Evolutionary conservation across 441 rosid species (phyloP).

Genomic region (Geranium incanum): DNA sequence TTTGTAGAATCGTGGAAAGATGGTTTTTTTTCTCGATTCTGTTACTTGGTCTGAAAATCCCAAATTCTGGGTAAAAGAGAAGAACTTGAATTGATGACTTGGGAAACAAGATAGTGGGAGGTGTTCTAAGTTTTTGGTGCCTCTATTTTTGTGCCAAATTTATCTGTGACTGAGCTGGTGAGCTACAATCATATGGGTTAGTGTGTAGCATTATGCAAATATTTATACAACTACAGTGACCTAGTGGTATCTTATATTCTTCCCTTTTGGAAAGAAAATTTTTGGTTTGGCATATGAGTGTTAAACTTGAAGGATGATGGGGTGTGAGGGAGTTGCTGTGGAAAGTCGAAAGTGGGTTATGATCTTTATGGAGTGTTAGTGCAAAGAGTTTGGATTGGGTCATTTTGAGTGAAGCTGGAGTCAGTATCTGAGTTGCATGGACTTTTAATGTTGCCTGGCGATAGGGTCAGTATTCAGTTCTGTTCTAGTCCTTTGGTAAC

Average conservation of each 20-base stretch:
- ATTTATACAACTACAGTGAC: too few relatives aligned
- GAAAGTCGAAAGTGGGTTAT: neutral
- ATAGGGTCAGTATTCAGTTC: neutral
- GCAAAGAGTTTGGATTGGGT: neutral
- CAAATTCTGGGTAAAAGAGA: neutral
- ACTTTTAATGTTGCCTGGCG: neutral
- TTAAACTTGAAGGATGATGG: neutral
- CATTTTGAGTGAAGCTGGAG: neutral
- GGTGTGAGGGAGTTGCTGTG: neutral
- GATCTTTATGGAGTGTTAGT: neutral
- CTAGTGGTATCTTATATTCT: neutral
- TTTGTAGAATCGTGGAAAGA: neutral
- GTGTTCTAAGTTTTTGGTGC: neutral
- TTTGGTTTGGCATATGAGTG: neutral
- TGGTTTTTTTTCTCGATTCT: neutral
- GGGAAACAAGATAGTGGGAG: neutral
- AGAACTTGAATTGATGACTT: neutral
- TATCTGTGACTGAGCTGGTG: too few relatives aligned
- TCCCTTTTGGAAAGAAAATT: neutral
- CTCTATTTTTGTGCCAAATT: neutral
- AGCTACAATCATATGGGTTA: too few relatives aligned
- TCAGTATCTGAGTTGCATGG: neutral
- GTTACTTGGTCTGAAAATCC: conserved; percentile 1
- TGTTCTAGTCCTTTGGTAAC: too few relatives aligned
- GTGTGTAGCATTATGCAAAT: too few relatives aligned